Evolutionary conservation across 2,329 filamentous ascomycete species (phyloP), one percentile per base, ranked within the genome.

Genomic region (Aspergillus transmontanensis): DNA sequence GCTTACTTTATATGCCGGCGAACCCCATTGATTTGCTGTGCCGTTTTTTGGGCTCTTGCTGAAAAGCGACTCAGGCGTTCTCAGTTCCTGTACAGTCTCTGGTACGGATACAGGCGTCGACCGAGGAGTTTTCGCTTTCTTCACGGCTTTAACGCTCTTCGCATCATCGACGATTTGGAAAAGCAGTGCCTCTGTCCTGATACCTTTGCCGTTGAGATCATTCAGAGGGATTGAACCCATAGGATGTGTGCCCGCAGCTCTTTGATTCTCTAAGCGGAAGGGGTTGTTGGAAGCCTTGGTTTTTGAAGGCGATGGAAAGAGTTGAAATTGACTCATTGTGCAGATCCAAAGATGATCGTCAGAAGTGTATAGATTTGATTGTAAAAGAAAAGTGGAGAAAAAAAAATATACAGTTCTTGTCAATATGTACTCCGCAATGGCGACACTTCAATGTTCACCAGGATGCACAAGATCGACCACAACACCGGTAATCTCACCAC

Each of bases 101-200:
- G 62, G 60, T 19, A 46, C 59, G 12, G 62, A 58, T 3, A 66
- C 63, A 5, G 70, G 69, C 28, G 69, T 69, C 4, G 67, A 56
- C 28, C 64, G 65, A 21, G 66, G 55, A 14, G 67, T 32, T 59
- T 71, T 64, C 12, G 69, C 62, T 48, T 68, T 65, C 36, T 71
- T 71, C 2, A 72, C 71, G 5, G 73, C 69, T 39, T 72, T 67
- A 53, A 73, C 70, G 14, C 56, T 65, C 45, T 74, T 72, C 3
- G 75, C 76, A 51, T 78, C 75, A 62, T 80, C 73, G 43, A 78
- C 75, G 6, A 80, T 76, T 58, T 76, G 74, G 54, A 79, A 67
- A 21, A 79, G 69, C 53, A 79, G 72, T 5, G 78, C 72, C 58
- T 80, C 77, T 19, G 77, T 73, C 53, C 75, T 60, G 6, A 70